Conservation (phyloP, 2,329 filamentous ascomycete genomes). For the Colletotrichum destructivum region DNA sequence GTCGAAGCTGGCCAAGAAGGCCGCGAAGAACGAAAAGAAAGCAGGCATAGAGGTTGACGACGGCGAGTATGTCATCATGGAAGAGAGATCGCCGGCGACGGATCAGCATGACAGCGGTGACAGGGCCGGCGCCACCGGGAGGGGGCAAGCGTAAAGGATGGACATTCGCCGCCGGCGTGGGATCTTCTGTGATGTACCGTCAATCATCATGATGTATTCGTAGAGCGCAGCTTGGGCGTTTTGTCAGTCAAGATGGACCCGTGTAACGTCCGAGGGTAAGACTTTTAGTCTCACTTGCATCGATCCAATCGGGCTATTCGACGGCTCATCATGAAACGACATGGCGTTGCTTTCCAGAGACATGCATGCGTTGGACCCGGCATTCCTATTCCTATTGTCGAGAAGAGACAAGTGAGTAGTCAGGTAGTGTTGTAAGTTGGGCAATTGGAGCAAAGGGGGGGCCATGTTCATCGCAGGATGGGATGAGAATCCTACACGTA, state of each 20-base stretch:
- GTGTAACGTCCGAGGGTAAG: constrained; percentile 14
- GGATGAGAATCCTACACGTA: constrained; percentile 18
- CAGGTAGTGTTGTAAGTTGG: neutral
- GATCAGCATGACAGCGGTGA: constrained; percentile 23
- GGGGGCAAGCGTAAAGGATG: constrained; percentile 2
- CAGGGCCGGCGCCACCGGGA: constrained; percentile 1
- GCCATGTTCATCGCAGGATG: constrained; percentile 5
- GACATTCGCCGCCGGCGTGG: neutral
- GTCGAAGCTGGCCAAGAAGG: neutral
- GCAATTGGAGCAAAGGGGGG: neutral
- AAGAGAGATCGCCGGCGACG: constrained; percentile 4
- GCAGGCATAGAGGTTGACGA: neutral
- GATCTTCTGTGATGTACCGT: neutral
- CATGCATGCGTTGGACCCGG: neutral
- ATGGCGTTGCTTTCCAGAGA: constrained; percentile 9
- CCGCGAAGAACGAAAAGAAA: constrained; percentile 19
- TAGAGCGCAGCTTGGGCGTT: constrained; percentile 24
- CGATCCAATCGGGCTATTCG: constrained; percentile 6
- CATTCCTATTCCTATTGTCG: neutral
- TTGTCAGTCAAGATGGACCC: constrained; percentile 6
- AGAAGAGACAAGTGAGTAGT: too few relatives aligned
- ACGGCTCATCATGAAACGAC: constrained; percentile 9
- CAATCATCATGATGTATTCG: neutral
- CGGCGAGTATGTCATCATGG: neutral
- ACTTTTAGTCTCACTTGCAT: constrained; percentile 2